These are phyloP conservation scores for Monilinia fructicola DNA, from an alignment of 2,329 filamentous ascomycete genomes.

Conservation along the genomic window DNA sequence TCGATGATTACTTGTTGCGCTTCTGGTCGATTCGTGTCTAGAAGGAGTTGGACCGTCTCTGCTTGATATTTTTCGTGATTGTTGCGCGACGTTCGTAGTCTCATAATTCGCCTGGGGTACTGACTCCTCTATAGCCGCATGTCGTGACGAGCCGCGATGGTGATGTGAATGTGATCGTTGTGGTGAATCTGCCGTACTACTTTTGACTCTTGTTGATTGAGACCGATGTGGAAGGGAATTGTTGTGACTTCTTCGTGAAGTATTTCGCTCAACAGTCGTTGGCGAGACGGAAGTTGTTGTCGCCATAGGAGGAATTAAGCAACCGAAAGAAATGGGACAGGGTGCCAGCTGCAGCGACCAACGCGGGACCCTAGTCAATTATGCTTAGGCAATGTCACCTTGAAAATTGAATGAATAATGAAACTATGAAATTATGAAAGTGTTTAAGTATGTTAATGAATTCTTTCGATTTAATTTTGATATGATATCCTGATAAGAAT, in stretches of 20 bases:
- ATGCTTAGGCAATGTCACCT: slow-evolving; percentile 18
- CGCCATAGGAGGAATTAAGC: slow-evolving; percentile 30
- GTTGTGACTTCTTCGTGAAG: slow-evolving; percentile 32
- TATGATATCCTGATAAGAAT: no score
- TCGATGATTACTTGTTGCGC: slow-evolving; percentile 44
- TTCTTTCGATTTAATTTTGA: no score
- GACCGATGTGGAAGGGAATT: slow-evolving; percentile 35
- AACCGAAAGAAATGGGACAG: slow-evolving; percentile 23
- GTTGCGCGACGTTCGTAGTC: slow-evolving; percentile 60
- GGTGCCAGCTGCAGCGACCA: slow-evolving; percentile 27
- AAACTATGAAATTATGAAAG: no score
- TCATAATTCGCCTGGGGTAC: slow-evolving; percentile 69
- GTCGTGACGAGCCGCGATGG: slow-evolving; percentile 44
- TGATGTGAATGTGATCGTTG: slow-evolving; percentile 35
- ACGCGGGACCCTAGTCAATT: slow-evolving; percentile 15
- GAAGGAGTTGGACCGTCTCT: slow-evolving; percentile 36
- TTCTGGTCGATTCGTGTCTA: slow-evolving; percentile 35
- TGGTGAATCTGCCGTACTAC: slow-evolving; percentile 29
- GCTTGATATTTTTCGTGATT: slow-evolving; percentile 37
- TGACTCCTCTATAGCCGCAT: slow-evolving; percentile 45
- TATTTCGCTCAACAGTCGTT: slow-evolving; percentile 34
- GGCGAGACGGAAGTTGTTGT: slow-evolving; percentile 33
- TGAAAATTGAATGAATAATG: background rate
- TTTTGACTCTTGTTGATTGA: slow-evolving; percentile 36
- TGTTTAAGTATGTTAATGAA: no score